Base-by-base conservation (phyloP, 176 grass and related monocot species). In the Rhynchospora breviuscula region DNA sequence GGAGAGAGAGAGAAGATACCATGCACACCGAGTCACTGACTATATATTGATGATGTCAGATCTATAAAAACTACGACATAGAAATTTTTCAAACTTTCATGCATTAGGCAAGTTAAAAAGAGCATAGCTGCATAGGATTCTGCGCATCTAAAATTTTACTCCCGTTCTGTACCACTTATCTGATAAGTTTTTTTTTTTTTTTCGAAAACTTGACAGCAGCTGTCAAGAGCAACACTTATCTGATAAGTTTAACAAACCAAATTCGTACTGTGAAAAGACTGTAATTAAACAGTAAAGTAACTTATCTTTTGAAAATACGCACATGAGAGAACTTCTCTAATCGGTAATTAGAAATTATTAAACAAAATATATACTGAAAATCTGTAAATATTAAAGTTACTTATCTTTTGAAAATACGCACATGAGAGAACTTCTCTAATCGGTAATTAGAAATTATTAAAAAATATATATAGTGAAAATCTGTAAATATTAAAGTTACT, bases 81-180 rank as follows among this genome's bases (percentile, higher is more conserved):
- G 43, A 72, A 45, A 52, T 52, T 75, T 75, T 75, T 45, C 46
- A 57, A 54, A 78, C 73, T 78, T 56, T 56, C 51, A 78, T 78
- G 73, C 49, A 33, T 77, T 77, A 5, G 25, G 12, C 7, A 57
- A 77, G 48, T 57, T 18, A 76, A 18, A 8, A 9, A 56, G 73
- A 18, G 13, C 26, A 29, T 29, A 29, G 26, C 26, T 29, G 26
- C 23, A 78, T 57, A 18, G 25, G 14, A 77, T 78, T 56, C 51
- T 57, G 25, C 14, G 31, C 23, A 56, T 54, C 48, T 31, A 35
- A 54, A 51, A 7, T 74, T 73, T 33, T 54, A 17, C 6, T 78
- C 48, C 73, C 54, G 72, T 56, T 48, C n/a, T 74, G 14, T 53
- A 17, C n/a, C 15, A 69, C 15, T 69, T 48, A 78, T 57, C 49